Conservation (phyloP, 805 yeast species). For the Nakazawaea molendinolei region DNA sequence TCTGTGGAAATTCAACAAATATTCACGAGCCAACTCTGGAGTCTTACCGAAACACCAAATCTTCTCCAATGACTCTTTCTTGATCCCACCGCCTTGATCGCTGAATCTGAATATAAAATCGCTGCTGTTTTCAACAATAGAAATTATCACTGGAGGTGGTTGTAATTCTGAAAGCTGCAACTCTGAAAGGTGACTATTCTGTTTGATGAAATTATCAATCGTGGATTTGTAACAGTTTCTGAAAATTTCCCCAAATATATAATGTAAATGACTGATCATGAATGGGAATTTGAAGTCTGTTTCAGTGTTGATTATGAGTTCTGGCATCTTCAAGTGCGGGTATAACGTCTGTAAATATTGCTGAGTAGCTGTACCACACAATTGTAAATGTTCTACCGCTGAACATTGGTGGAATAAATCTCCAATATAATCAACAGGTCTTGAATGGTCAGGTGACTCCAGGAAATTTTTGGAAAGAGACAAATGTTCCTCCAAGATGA, state of each 20-base stretch:
- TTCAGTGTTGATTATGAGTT: conserved; percentile 54
- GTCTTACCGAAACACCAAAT: conserved; percentile 87
- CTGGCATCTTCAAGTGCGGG: conserved; percentile 61
- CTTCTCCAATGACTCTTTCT: conserved; percentile 47
- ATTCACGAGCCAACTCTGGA: conserved; percentile 49
- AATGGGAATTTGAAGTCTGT: conserved; percentile 67
- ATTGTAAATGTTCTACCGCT: conserved; percentile 58
- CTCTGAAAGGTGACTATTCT: conserved; percentile 14
- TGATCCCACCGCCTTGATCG: conserved; percentile 88
- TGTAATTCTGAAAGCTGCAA: conserved; percentile 16
- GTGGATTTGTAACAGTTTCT: conserved; percentile 85
- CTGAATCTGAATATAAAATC: conserved; percentile 72
- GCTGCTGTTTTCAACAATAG: conserved; percentile 60
- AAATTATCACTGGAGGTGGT: conserved; percentile 73
- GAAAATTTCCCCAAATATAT: conserved; percentile 79
- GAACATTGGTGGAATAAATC: conserved; percentile 79
- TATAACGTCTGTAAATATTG: conserved; percentile 45
- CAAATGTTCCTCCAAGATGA: conserved; percentile 87
- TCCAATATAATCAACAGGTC: conserved; percentile 55
- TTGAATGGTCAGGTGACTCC: conserved; percentile 35
- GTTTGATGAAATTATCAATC: conserved; percentile 36
- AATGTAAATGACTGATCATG: conserved; percentile 79
- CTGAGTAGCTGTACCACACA: conserved; percentile 46
- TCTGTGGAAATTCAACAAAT: conserved; percentile 60
- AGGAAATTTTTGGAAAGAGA: conserved; percentile 48